Conservation (phyloP, 331 rosid species). For the Stylosanthes scabra region DNA sequence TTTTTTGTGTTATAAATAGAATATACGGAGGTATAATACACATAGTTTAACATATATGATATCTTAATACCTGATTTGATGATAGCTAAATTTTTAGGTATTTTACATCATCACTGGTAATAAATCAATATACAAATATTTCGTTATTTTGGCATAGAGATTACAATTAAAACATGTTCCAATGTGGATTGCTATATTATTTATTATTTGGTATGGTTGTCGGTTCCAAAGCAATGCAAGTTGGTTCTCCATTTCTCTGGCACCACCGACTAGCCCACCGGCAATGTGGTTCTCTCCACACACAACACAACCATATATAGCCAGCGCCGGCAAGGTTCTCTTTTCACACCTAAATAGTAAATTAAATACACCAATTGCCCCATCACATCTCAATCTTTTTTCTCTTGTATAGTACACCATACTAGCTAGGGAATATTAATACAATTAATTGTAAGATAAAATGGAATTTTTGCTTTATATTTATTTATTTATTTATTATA, state of each 20-base stretch:
- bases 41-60: no score
- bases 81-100: no score
- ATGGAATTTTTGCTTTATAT: not conserved
- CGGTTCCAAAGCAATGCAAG: constrained; percentile 9
- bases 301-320: not conserved
- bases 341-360: constrained; percentile 21
- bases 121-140: not conserved
- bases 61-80: no score
- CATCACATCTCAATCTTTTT: not conserved
- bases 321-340: constrained; percentile 3
- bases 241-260: not conserved
- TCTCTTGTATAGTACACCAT: not conserved
- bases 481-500: not conserved
- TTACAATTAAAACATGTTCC: not conserved
- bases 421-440: not conserved
- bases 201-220: not conserved
- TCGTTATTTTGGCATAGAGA: not conserved
- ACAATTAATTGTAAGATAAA: not conserved
- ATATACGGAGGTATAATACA: no score
- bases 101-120: no score
- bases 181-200: not conserved
- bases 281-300: constrained; percentile 33
- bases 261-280: constrained; percentile 34
- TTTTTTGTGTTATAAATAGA: no score
- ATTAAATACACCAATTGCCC: not conserved